Evolutionary conservation across 2,329 filamentous ascomycete genomes (phyloP), one percentile per base, ranked within the genome.

Genomic region (Botrytis byssoidea): DNA sequence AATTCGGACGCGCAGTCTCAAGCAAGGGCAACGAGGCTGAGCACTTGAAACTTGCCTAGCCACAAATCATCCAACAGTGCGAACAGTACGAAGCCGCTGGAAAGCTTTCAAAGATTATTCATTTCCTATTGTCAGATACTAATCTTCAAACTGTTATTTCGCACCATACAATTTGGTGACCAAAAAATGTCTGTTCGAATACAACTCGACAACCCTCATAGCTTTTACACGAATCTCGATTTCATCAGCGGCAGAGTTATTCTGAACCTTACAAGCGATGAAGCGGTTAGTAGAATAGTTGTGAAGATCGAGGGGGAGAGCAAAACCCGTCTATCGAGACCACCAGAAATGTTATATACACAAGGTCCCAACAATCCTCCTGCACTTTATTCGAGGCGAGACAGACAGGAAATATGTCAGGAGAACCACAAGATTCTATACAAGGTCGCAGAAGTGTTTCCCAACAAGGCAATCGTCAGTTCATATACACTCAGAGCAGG

Each of bases 231-330:
- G 70, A 95, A 95, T 80, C 89, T 95, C 78, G 93, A 95, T 82
- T 84, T 88, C 75, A 87, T 96, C 74, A 86, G 85, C 44, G 93
- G 93, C 71, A 85, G 86, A 74, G 83, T 91, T 42, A 80, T 89
- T 68, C 82, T 91, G 44, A 81, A 79, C 32, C 83, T 91, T 76
- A 89, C 87, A 70, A 91, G 91, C 76, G 84, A 92, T 71, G 93
- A 95, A 81, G 86, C 88, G 73, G 86, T 95, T 68, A 89, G 89
- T 67, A 92, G 90, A 70, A 90, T 96, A 76, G 86, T 93, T 55
- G 92, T 95, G 79, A 96, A 96, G 84, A 88, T 96, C 46, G 93
- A 96, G 81, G 93, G 93, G 77, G 92, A 96, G 83, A 90, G 90
- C 66, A 87, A 87, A 75, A 95, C 92, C 8, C 87, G 91, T 9